These are phyloP conservation scores for Lavandula angustifolia DNA, from an alignment of 257 asterid genomes.

Conservation along the genomic window DNA sequence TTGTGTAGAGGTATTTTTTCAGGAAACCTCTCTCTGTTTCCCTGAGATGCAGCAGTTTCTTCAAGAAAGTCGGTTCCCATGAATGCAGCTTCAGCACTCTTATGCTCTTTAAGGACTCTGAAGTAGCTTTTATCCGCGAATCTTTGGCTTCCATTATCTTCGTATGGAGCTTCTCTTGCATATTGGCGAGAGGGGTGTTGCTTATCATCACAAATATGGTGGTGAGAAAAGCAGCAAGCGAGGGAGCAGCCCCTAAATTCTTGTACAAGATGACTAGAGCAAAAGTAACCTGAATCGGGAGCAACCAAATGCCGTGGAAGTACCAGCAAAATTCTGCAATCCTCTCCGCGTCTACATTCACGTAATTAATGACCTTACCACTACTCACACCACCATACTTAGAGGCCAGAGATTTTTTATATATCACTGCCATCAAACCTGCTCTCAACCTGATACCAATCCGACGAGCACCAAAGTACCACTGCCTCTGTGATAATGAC, in stretches of 20 bases:
- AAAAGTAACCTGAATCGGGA: conserved; percentile 65
- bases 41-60: conserved; percentile 58
- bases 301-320: conserved; percentile 81
- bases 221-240: conserved; percentile 66
- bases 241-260: conserved; percentile 72
- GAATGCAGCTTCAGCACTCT: conserved; percentile 74
- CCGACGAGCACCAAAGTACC: conserved; percentile 87
- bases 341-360: conserved; percentile 81
- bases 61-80: conserved; percentile 67
- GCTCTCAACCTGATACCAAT: conserved; percentile 72
- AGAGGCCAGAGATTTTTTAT: conserved; percentile 55
- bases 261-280: conserved; percentile 64
- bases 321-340: conserved; percentile 81
- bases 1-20: conserved; percentile 59
- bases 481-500: conserved; percentile 81
- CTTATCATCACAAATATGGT: conserved; percentile 74
- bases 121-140: conserved; percentile 67
- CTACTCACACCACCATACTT: conserved; percentile 58
- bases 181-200: conserved; percentile 79
- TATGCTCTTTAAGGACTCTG: conserved; percentile 78
- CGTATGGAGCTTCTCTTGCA: conserved; percentile 60
- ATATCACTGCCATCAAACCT: conserved; percentile 68
- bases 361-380: conserved; percentile 61
- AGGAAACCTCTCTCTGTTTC: conserved; percentile 61
- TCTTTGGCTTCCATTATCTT: conserved; percentile 88